Evolutionary conservation across 2,329 filamentous ascomycete species (phyloP).

Genomic region (Sordariomycetes sp.): DNA sequence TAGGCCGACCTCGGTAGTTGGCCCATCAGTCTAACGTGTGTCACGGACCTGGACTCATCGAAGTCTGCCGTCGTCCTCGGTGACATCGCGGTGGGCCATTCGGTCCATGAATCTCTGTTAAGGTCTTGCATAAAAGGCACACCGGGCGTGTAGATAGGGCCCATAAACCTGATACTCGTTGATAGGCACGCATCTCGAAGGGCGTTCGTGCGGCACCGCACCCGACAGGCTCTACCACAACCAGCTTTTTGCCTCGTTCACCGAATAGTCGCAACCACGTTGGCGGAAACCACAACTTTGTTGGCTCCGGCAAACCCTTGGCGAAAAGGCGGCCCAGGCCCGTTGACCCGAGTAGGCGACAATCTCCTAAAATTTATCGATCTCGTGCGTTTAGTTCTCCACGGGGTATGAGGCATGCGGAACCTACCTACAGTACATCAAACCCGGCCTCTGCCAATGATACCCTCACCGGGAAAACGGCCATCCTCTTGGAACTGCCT

Average conservation of each 20-base stretch:
- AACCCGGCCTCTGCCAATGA: too few relatives aligned
- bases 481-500: neutral
- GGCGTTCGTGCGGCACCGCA: neutral
- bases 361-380: neutral
- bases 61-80: neutral
- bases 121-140: neutral
- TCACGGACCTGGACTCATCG: neutral
- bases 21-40: conserved; percentile 1
- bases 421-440: neutral
- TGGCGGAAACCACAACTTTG: neutral
- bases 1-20: neutral
- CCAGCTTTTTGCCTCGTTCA: neutral
- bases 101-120: neutral
- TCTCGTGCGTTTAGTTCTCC: neutral
- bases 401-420: neutral
- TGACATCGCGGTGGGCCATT: neutral
- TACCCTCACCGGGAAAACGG: too few relatives aligned
- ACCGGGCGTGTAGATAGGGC: neutral
- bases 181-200: neutral
- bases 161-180: neutral
- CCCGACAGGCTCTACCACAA: neutral
- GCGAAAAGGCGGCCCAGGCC: neutral
- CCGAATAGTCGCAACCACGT: neutral
- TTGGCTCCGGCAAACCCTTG: neutral
- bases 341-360: neutral